Evolutionary conservation across 805 yeast species (phyloP), one percentile per base, ranked within the genome.

Genomic region (Priceomyces haplophilus): DNA sequence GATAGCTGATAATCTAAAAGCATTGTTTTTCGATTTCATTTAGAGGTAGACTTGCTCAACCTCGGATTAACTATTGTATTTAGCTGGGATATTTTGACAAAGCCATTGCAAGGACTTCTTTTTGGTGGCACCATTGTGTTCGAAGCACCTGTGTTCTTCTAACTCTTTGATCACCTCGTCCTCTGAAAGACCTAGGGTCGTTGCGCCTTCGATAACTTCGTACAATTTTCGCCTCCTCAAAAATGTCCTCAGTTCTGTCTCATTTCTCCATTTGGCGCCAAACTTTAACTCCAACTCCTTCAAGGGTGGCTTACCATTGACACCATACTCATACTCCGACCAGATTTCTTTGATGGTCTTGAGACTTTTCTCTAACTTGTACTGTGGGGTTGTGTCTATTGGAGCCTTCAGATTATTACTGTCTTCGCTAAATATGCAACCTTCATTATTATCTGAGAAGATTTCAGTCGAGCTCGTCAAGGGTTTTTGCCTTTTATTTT

Each of bases 211-310:
- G 40, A 79, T 76, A 4, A 82, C 82, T 46, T 69, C 73, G 57
- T 78, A 79, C 18, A 79, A 67, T 25, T 73, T 74, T 52, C 75
- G 76, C 31, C 83, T 61, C 47, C 84, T 56, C 37, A 75, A 66
- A 52, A 74, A 79, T 35, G 80, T 72, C 47, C 79, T 72, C 41
- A 73, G 72, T 23, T 75, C 75, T 0, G 82, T 80, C 38, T 65
- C 80, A 38, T 76, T 63, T 54, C 83, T 67, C 84, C 84, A 79
- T 27, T 73, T 72, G 1, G 80, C 70, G 40, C 73, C 74, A 48
- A 69, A 79, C 46, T 73, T 67, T 5, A 54, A 43, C 51, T 79
- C 82, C 56, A 79, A 58, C 10, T 71, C 61, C 45, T 69, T 70
- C 30, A 78, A 66, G 3, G 82, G 75, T 0, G 81, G 81, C 49